A percentile compares a stretch with the other conserved stretches of the same genome.
phyloP scores from a whole-genome alignment of 2,329 filamentous ascomycete genomes.

The Diaporthe batatas region DNA sequence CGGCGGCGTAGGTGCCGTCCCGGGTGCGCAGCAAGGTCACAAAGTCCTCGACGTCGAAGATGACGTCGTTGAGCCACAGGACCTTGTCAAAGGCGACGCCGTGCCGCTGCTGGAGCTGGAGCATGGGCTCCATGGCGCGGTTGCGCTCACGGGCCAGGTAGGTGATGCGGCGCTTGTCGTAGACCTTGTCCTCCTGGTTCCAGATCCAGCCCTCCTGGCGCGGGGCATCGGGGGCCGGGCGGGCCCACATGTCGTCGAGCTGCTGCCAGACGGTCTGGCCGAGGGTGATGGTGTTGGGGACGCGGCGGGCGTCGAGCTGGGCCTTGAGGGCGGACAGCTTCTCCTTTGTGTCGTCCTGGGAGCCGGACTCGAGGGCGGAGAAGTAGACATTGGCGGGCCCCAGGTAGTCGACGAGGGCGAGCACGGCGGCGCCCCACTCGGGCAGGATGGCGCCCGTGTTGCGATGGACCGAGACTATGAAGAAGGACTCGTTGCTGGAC shows the following conservation, averaged over 20 bases:
- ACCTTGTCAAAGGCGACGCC: slow-evolving; percentile 68
- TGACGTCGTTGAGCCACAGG: slow-evolving; percentile 72
- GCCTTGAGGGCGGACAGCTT: slow-evolving; percentile 69
- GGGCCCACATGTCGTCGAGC: slow-evolving; percentile 64
- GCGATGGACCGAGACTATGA: slow-evolving; percentile 76
- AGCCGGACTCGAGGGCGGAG: slow-evolving; percentile 76
- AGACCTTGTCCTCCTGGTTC: slow-evolving; percentile 62
- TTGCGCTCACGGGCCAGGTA: slow-evolving; percentile 77
- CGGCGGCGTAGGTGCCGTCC: slow-evolving; percentile 68
- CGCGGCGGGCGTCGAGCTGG: slow-evolving; percentile 63
- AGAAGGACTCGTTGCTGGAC: slow-evolving; percentile 59
- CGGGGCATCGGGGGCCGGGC: slow-evolving; percentile 49
- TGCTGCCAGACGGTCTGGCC: slow-evolving; percentile 68
- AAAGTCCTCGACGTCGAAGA: slow-evolving; percentile 68
- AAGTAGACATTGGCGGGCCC: slow-evolving; percentile 75
- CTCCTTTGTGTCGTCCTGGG: slow-evolving; percentile 75
- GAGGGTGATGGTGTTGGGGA: slow-evolving; percentile 68
- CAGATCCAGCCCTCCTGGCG: slow-evolving; percentile 72
- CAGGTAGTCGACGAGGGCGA: slow-evolving; percentile 67
- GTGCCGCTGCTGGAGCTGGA: slow-evolving; percentile 58
- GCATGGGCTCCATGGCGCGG: slow-evolving; percentile 70
- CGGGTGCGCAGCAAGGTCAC: slow-evolving; percentile 67
- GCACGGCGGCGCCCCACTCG: slow-evolving; percentile 70
- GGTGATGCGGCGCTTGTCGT: slow-evolving; percentile 74
- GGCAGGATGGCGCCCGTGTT: slow-evolving; percentile 73